Evolutionary conservation across 176 grass and related monocot species (phyloP), one percentile per base, ranked within the genome.

Genomic region (Secale cereale): DNA sequence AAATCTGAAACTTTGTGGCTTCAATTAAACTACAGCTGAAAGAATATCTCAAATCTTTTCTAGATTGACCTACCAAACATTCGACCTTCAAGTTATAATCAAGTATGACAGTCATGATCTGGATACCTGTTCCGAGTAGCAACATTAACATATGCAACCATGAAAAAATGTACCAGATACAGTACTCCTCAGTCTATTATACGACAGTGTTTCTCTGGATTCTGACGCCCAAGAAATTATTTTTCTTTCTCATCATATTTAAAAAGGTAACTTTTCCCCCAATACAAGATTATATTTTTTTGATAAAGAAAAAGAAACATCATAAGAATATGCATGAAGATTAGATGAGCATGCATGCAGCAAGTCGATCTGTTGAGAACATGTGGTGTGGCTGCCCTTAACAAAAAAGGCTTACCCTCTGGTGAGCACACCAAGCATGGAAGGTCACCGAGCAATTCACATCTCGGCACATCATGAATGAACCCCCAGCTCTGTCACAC

Each of bases 371-470:
- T 78, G 48, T 30, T 37, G 45, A 82, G 59, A 64, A 83, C 25
- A 64, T 79, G 48, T 39, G 62, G 9, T 79, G 48, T 52, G 13
- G 25, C 12, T 70, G n/a, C 48, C 19, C 63, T 48, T 68, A 67
- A 33, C 1, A 3, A 70, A 86, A 52, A 83, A 65, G 45, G 10
- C 29, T 60, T 92, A 98, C 96, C 96, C 84, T 90, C 81, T 86
- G 87, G 74, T 95, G 93, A 20, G 91, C 96, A 87, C 96, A 98
- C 96, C 96, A 98, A 78, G 96, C 88, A 94, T 98, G 96, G 94
- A 98, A 98, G 73, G 85, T 32, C 45, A 87, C 78, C 10, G 48
- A 88, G 67, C 93, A 98, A 86, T 88, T 89, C 81, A 81, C 70
- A 89, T 94, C 88, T 72, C 93, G 91, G 63, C 96, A 98, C 83